These are phyloP conservation scores for Lactifluus pinguis DNA, from an alignment of 768 basidiomycete genomes.

Conservation along the genomic window DNA sequence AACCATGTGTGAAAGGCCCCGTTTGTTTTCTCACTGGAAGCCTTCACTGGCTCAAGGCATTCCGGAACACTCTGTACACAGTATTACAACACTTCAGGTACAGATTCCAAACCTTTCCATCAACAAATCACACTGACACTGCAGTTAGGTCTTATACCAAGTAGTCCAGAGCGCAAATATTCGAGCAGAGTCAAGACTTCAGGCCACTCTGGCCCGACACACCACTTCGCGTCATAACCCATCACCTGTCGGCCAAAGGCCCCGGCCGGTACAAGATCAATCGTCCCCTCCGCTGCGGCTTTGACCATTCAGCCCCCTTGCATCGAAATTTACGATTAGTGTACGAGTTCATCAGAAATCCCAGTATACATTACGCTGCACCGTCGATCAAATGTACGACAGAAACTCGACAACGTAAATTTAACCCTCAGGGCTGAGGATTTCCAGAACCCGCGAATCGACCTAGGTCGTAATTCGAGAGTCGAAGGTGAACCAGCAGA, in stretches of 20 bases:
- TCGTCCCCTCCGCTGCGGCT: background rate
- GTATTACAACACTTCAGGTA: background rate
- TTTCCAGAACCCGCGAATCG: background rate
- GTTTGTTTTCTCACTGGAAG: conserved; percentile 9
- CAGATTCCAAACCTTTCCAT: background rate
- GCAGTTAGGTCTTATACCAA: background rate
- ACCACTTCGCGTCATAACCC: background rate
- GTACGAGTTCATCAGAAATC: background rate
- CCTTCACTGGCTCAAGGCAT: conserved; percentile 1
- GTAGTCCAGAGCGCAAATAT: background rate
- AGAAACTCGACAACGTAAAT: background rate
- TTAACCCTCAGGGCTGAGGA: background rate
- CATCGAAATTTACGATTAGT: background rate
- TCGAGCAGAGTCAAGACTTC: background rate
- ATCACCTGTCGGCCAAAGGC: background rate
- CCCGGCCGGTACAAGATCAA: background rate
- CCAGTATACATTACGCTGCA: background rate
- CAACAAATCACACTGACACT: background rate
- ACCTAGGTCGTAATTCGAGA: background rate
- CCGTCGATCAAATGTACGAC: background rate
- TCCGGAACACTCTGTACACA: background rate
- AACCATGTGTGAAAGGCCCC: background rate
- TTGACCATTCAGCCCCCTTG: background rate
- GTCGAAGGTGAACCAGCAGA: background rate
- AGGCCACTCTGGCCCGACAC: background rate